phyloP scores from a whole-genome alignment of 148 eudicot species.

The Vaccinium macrocarpon region DNA sequence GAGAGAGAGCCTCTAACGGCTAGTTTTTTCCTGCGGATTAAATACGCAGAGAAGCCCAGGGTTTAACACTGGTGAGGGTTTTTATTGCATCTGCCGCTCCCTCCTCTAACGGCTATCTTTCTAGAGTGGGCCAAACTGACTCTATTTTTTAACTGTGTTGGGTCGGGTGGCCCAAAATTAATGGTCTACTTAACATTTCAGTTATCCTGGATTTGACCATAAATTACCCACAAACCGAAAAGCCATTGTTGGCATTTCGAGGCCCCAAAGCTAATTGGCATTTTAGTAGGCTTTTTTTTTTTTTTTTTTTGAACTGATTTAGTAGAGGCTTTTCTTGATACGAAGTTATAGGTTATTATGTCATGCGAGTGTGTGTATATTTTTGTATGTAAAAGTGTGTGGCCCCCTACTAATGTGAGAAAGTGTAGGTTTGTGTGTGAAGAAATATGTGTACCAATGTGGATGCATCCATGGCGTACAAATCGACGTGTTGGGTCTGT shows the following conservation, averaged over 20 bases:
- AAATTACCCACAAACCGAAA: neutral
- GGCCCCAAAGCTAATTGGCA: neutral
- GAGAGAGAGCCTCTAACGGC: conserved; percentile 44
- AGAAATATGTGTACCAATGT: no score
- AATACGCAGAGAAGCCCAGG: neutral
- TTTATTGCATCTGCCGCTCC: conserved; percentile 19
- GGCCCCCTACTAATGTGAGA: no score
- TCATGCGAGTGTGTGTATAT: no score
- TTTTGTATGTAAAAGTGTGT: no score
- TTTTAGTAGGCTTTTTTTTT: neutral
- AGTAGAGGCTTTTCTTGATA: neutral
- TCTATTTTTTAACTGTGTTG: neutral
- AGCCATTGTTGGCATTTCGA: neutral
- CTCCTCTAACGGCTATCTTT: conserved; percentile 36
- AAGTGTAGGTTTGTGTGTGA: no score
- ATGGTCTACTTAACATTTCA: neutral
- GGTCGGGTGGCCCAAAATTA: neutral
- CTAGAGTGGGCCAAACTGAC: conserved; percentile 10
- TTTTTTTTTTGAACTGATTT: no score
- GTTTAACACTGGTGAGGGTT: neutral
- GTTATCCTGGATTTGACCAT: neutral
- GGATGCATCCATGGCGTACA: no score
- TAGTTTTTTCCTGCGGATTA: conserved; percentile 32
- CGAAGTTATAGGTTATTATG: neutral
- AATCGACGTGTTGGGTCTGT: no score